Evolutionary conservation across 2,329 filamentous ascomycete species (phyloP).

Genomic region (Plenodomus tracheiphilus): DNA sequence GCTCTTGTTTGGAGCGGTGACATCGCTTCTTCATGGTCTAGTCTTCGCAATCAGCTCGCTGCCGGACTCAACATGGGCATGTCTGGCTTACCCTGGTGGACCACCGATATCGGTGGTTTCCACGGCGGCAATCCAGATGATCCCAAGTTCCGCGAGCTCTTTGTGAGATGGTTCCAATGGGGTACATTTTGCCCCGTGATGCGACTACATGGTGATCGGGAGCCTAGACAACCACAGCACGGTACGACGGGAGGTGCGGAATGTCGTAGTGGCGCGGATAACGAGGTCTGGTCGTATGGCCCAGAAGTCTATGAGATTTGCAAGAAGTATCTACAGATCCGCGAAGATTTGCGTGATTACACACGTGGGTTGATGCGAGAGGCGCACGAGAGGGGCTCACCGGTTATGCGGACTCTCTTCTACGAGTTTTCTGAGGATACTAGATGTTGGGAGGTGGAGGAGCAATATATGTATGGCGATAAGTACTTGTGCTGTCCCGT

Average conservation of each 20-base stretch:
- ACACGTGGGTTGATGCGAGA: slow-evolving; percentile 61
- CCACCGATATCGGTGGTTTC: slow-evolving; percentile 71
- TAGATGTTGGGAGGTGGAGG: slow-evolving; percentile 59
- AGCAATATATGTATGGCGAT: slow-evolving; percentile 66
- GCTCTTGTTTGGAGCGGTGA: slow-evolving; percentile 70
- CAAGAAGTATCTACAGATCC: slow-evolving; percentile 60
- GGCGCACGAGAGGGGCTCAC: slow-evolving; percentile 62
- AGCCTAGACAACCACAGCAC: slow-evolving; percentile 57
- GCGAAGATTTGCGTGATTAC: slow-evolving; percentile 63
- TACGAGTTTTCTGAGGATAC: slow-evolving; percentile 64
- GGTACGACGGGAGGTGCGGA: slow-evolving; percentile 40
- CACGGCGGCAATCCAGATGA: slow-evolving; percentile 65
- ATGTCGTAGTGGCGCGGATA: slow-evolving; percentile 55
- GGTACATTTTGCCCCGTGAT: slow-evolving; percentile 69
- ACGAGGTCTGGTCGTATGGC: slow-evolving; percentile 70
- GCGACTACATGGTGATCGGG: slow-evolving; percentile 67
- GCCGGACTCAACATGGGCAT: slow-evolving; percentile 69
- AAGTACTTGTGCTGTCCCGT: slow-evolving; percentile 64
- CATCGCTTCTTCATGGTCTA: slow-evolving; percentile 66
- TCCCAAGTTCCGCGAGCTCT: slow-evolving; percentile 62
- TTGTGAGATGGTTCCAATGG: slow-evolving; percentile 72
- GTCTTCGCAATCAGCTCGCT: slow-evolving; percentile 62
- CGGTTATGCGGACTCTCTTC: slow-evolving; percentile 66
- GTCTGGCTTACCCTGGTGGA: slow-evolving; percentile 69
- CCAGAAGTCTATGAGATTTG: slow-evolving; percentile 63